Percentiles rank a stretch among this genome's conserved stretches.
phyloP scores from a whole-genome alignment of 805 yeast genomes.

The Aciculoconidium aculeatum region DNA sequence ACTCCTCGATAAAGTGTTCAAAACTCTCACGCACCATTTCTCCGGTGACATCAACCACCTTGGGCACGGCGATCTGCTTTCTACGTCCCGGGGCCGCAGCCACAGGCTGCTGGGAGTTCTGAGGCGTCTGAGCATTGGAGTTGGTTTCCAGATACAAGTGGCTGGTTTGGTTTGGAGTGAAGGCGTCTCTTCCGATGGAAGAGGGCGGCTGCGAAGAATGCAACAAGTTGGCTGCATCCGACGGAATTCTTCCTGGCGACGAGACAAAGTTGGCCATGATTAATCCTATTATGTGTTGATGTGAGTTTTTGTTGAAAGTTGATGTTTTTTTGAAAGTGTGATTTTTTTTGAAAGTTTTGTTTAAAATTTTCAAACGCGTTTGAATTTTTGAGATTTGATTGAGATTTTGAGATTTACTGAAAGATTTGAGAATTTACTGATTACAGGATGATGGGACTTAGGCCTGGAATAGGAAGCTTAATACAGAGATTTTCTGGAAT shows the following conservation, averaged over 20 bases:
- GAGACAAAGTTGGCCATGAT: conserved; percentile 41
- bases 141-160: conserved; percentile 24
- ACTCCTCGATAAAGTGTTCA: conserved; percentile 75
- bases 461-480: too few species aligned
- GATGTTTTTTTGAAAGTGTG: neutral
- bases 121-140: conserved; percentile 13
- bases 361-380: conserved; percentile 5
- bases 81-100: conserved; percentile 38
- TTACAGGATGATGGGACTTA: too few species aligned
- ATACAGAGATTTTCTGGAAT: too few species aligned
- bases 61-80: conserved; percentile 65
- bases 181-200: conserved; percentile 33
- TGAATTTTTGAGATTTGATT: conserved; percentile 2
- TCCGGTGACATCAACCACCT: conserved; percentile 86
- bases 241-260: conserved; percentile 38
- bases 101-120: conserved; percentile 7
- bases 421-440: too few species aligned
- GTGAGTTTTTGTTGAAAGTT: neutral
- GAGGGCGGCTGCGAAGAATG: conserved; percentile 39
- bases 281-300: neutral
- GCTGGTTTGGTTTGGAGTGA: conserved; percentile 22
- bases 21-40: conserved; percentile 91
- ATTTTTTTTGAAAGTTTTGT: neutral
- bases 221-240: conserved; percentile 38
- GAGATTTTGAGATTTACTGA: too few species aligned